Evolutionary conservation across 1,284 basidiomycete species (phyloP).

Genomic region (Jaminaea rosea): DNA sequence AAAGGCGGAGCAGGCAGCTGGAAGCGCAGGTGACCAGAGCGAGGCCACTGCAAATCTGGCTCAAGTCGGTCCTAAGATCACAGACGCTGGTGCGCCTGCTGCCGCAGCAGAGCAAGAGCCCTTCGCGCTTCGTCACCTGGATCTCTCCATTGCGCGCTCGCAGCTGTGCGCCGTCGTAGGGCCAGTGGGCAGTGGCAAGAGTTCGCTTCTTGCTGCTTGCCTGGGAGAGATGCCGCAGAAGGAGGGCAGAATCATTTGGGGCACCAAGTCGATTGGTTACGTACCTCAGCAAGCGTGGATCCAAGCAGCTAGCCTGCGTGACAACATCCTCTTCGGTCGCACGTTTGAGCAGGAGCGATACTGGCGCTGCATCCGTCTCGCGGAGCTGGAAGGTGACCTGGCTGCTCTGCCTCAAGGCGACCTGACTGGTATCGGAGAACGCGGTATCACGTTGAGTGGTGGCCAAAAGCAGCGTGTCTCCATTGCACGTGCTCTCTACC

Average conservation of each 20-base stretch:
- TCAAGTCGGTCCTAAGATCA: slow-evolving; percentile 5
- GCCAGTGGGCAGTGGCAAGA: slow-evolving; percentile 44
- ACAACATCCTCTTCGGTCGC: slow-evolving; percentile 51
- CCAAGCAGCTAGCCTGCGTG: slow-evolving; percentile 65
- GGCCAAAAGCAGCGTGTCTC: slow-evolving; percentile 62
- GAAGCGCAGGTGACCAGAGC: slow-evolving; percentile 13
- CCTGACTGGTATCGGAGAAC: slow-evolving; percentile 58
- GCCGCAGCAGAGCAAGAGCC: slow-evolving; percentile 16
- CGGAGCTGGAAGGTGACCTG: slow-evolving; percentile 54
- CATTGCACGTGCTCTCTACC: slow-evolving; percentile 65
- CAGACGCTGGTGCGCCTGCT: slow-evolving; percentile 7
- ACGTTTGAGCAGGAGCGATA: slow-evolving; percentile 53
- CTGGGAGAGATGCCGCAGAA: slow-evolving; percentile 42
- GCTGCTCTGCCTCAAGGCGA: slow-evolving; percentile 65
- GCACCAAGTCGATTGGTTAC: slow-evolving; percentile 56
- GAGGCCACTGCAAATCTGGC: slow-evolving; percentile 7
- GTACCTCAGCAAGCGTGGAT: slow-evolving; percentile 83
- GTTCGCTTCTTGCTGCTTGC: slow-evolving; percentile 36
- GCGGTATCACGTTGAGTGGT: slow-evolving; percentile 52
- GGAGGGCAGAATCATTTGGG: slow-evolving; percentile 33
- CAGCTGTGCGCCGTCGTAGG: slow-evolving; percentile 41
- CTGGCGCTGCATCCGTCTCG: slow-evolving; percentile 38
- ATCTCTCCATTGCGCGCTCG: slow-evolving; percentile 21
- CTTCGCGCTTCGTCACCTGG: slow-evolving; percentile 27
- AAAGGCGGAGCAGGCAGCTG: slow-evolving; percentile 2